phyloP scores from a whole-genome alignment of 2,329 filamentous ascomycete genomes.

The Ophiocordyceps camponoti-saundersi region DNA sequence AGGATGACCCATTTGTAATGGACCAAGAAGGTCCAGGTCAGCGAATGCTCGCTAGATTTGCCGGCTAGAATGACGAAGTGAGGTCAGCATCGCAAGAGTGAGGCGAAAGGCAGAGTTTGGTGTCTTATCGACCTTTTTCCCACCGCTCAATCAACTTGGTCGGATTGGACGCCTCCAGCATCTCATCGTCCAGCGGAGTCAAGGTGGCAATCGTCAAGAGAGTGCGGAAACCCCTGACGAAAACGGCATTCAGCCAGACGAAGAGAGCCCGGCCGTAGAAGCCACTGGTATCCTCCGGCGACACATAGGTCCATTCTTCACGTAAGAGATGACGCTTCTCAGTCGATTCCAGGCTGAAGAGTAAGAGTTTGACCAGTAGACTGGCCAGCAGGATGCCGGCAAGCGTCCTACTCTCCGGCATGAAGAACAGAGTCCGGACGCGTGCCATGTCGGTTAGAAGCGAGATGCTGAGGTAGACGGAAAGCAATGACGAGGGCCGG shows the following conservation, averaged over 20 bases:
- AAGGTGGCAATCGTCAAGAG: conserved; percentile 7
- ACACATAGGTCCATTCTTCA: conserved; percentile 5
- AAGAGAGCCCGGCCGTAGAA: conserved; percentile 13
- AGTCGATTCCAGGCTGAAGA: conserved; percentile 13
- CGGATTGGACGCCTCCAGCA: conserved; percentile 5
- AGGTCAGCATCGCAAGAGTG: background rate
- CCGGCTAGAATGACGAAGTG: conserved; percentile 1
- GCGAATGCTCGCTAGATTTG: conserved; percentile 7
- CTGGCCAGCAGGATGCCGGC: conserved; percentile 9
- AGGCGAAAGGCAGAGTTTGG: too few species aligned
- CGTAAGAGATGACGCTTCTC: conserved; percentile 10
- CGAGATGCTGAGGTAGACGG: conserved; percentile 12
- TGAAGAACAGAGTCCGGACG: conserved; percentile 14
- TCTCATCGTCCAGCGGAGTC: conserved; percentile 4
- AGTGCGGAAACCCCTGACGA: conserved; percentile 10
- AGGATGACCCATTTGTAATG: conserved; percentile 12
- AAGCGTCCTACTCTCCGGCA: conserved; percentile 7
- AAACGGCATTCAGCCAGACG: conserved; percentile 14
- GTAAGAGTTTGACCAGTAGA: conserved; percentile 10
- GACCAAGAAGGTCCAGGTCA: conserved; percentile 8
- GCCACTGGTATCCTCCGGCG: conserved; percentile 14
- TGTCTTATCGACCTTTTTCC: conserved; percentile 2
- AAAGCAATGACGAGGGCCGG: conserved; percentile 15
- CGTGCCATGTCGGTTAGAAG: conserved; percentile 14
- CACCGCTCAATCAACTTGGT: conserved; percentile 3